phyloP scores from a whole-genome alignment of 768 basidiomycete species.

The Suillus spraguei region DNA sequence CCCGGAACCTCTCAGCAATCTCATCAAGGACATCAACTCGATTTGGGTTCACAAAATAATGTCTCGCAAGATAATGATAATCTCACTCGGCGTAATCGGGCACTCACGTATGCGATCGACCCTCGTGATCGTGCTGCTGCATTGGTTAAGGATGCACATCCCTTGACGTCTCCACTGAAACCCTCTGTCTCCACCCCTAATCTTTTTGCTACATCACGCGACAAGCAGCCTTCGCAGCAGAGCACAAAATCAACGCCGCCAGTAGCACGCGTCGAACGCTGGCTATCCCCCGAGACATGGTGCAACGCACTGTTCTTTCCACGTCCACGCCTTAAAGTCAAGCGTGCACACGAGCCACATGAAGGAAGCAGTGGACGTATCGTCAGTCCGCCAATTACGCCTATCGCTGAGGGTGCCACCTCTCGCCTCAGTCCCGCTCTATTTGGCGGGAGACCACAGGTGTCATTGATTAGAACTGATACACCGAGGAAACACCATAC shows the following conservation, averaged over 20 bases:
- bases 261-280: constrained; percentile 52
- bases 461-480: constrained; percentile 17
- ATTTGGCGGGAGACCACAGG: constrained; percentile 24
- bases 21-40: constrained; percentile 15
- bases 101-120: constrained; percentile 5
- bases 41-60: constrained; percentile 11
- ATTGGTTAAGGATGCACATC: not conserved
- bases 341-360: constrained; percentile 31
- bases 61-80: constrained; percentile 15
- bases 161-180: constrained; percentile 37
- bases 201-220: constrained; percentile 37
- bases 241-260: constrained; percentile 24
- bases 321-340: constrained; percentile 66
- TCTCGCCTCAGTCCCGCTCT: constrained; percentile 5
- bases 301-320: constrained; percentile 81
- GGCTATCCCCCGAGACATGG: constrained; percentile 79
- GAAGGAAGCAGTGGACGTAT: constrained; percentile 32
- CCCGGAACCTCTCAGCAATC: constrained; percentile 29
- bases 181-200: constrained; percentile 70
- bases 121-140: not conserved
- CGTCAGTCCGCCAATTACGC: constrained; percentile 54
- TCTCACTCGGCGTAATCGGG: not conserved
- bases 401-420: constrained; percentile 32
- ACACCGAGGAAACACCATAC: not conserved
- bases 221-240: constrained; percentile 14